Evolutionary conservation across 148 eudicot genomes (phyloP).

Genomic region (Amaranthus palmeri): DNA sequence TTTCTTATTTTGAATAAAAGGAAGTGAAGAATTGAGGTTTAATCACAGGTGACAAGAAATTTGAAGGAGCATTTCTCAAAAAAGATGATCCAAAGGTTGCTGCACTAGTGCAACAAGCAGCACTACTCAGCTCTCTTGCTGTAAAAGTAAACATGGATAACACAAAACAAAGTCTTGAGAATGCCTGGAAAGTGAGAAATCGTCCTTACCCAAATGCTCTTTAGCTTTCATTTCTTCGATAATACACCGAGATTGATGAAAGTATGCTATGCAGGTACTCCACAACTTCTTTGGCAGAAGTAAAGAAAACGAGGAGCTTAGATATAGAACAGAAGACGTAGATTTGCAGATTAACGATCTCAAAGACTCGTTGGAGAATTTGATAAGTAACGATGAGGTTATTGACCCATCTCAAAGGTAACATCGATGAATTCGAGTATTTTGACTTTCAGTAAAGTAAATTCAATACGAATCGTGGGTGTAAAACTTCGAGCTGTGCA

Average conservation of each 20-base stretch:
- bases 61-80: constrained; percentile 69
- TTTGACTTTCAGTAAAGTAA: not conserved
- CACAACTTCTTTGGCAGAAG: constrained; percentile 58
- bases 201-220: not conserved
- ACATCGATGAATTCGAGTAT: not conserved
- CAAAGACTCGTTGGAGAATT: constrained; percentile 56
- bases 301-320: constrained; percentile 46
- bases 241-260: not conserved
- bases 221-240: too few species aligned
- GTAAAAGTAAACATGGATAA: constrained; percentile 70
- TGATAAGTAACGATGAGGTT: constrained; percentile 42
- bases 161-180: constrained; percentile 73
- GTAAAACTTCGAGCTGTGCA: constrained; percentile 26
- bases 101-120: constrained; percentile 82
- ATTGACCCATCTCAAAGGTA: constrained; percentile 65
- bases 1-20: not conserved
- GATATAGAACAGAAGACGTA: constrained; percentile 29
- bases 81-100: constrained; percentile 79
- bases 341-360: constrained; percentile 55
- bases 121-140: constrained; percentile 86
- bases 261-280: constrained; percentile 45
- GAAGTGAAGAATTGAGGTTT: not conserved
- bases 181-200: constrained; percentile 84
- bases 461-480: too few species aligned
- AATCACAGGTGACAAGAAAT: constrained; percentile 35